Evolutionary conservation across 2,329 filamentous ascomycete species (phyloP).

Genomic region (Aspergillus aculeatus): DNA sequence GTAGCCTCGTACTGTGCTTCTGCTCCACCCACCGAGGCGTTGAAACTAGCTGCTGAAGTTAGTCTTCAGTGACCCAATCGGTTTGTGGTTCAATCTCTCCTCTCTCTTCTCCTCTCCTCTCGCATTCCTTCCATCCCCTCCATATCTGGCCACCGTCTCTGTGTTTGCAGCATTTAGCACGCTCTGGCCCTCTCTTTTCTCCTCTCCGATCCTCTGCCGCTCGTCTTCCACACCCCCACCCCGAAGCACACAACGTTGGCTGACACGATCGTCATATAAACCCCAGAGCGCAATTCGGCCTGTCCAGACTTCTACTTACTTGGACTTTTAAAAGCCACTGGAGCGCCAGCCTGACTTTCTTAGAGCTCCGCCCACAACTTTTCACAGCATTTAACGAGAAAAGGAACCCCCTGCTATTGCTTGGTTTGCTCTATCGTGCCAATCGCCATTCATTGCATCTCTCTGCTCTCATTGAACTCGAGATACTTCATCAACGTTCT

Average conservation of each 20-base stretch:
- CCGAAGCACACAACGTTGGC: background rate
- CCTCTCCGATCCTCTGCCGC: background rate
- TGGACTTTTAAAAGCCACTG: background rate
- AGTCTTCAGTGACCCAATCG: background rate
- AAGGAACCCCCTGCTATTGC: background rate
- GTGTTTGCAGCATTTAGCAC: constrained; percentile 5
- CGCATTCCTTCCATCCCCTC: background rate
- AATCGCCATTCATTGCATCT: background rate
- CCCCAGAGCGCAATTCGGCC: background rate
- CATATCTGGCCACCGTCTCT: constrained; percentile 7
- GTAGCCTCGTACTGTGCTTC: background rate
- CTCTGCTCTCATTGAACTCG: background rate
- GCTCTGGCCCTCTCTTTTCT: constrained; percentile 4
- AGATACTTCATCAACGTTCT: background rate
- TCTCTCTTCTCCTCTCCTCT: constrained; percentile 1
- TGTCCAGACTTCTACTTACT: background rate
- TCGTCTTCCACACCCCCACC: background rate
- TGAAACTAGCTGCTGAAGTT: background rate
- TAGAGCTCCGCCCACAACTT: background rate
- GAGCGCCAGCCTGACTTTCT: background rate
- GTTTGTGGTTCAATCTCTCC: background rate
- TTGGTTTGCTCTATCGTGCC: background rate
- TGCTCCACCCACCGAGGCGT: constrained; percentile 12
- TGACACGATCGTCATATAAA: background rate
- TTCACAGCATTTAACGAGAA: background rate